Evolutionary conservation across 148 eudicot species (phyloP), one percentile per base, ranked within the genome.

Genomic region (Rhododendron griersonianum): DNA sequence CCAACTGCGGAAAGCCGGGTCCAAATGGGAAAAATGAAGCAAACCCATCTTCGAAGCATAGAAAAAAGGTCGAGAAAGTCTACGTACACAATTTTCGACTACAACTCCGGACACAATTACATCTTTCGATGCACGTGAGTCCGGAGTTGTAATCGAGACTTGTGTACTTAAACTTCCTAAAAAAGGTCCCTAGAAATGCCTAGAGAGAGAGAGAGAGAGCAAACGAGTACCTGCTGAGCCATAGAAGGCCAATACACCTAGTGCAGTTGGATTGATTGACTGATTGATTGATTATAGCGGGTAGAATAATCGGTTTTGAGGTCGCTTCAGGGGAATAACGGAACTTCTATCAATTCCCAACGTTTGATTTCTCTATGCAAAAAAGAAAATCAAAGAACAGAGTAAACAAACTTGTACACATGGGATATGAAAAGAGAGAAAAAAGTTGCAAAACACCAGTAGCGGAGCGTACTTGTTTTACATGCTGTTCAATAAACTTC

Each of bases 141-240:
- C 55, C 16, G 10, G 48, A 45, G 48, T 45, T 47, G 48, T 8
- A 0, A 9, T 51, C 55, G 4, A 51, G 55, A 51, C 2, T 51
- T 51, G 11, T 13, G 18, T 14, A 51, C 3, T 11, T 11, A 51
- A 51, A 18, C 11, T 51, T 51, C 48, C 48, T 47, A 0, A 47
- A 9, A 47, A 47, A 47, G 50, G 11, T 41, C 10, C 47, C n/a
- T 9, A 69, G 39, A 71, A 69, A 69, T 44, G 71, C 47, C 25
- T 0, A 61, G 74, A 41, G 53, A 45, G n/a, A 41, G n/a, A 41
- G 57, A 41, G 51, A 81, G 25, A 50, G 69, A 41, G 37, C 9
- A 7, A 53, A 7, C 7, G 28, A 35, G 84, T 89, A 89, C 91
- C 91, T 85, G 89, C 16, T 84, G 89, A 85, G 86, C 89, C 91